Conservation (phyloP, 805 yeast species). For the Candida sanyiensis region DNA sequence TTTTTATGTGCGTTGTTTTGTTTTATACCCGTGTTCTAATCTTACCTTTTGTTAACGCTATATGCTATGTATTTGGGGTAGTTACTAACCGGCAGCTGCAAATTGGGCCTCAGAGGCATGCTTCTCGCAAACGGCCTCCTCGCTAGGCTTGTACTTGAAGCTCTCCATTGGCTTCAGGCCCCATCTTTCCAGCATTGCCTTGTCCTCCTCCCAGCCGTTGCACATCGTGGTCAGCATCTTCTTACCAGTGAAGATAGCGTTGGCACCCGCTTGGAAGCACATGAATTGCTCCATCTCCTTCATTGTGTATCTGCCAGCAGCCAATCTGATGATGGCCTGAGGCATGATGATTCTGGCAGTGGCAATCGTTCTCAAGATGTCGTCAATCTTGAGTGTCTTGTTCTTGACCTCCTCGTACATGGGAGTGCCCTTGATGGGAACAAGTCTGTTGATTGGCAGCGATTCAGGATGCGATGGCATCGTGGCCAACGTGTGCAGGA, state of each 20-base stretch:
- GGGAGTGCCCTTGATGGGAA: slow-evolving; percentile 77
- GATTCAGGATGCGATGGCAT: slow-evolving; percentile 75
- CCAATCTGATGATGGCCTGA: slow-evolving; percentile 58
- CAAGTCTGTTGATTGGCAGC: slow-evolving; percentile 71
- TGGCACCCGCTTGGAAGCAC: slow-evolving; percentile 73
- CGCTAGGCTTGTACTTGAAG: slow-evolving; percentile 25
- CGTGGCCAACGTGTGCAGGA: slow-evolving; percentile 59
- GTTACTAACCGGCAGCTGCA: not conserved
- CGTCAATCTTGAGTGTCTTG: slow-evolving; percentile 51
- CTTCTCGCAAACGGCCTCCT: slow-evolving; percentile 5
- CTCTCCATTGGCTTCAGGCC: slow-evolving; percentile 56
- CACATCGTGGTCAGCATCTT: slow-evolving; percentile 79
- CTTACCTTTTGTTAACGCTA: too few species aligned
- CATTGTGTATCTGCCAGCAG: slow-evolving; percentile 82
- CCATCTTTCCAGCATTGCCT: slow-evolving; percentile 60
- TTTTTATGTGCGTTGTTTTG: too few species aligned
- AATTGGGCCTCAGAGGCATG: not conserved
- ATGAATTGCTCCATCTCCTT: slow-evolving; percentile 68
- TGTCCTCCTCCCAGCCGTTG: slow-evolving; percentile 81
- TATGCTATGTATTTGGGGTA: not conserved
- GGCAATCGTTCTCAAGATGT: slow-evolving; percentile 62
- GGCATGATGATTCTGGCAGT: slow-evolving; percentile 78
- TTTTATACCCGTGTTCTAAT: too few species aligned
- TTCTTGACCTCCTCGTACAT: slow-evolving; percentile 48
- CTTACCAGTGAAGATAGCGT: slow-evolving; percentile 78